Percentiles rank a stretch among this genome's conserved stretches.
Conservation (phyloP, 768 basidiomycete species). For the Scleroderma bovista region DNA sequence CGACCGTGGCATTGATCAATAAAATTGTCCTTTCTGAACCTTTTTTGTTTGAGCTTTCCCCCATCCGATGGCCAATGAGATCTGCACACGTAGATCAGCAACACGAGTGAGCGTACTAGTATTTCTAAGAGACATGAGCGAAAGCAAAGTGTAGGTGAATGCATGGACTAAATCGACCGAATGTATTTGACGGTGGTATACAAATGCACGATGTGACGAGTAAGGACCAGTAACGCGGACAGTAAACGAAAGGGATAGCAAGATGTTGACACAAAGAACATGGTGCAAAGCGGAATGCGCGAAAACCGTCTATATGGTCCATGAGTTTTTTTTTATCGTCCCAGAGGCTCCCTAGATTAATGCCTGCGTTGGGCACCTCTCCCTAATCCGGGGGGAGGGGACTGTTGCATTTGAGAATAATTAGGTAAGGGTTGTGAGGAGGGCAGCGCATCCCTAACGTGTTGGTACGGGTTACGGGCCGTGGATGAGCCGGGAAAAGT, state of each 20-base stretch:
- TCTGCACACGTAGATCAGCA: too few relatives aligned
- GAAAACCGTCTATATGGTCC: neutral
- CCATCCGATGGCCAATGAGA: too few relatives aligned
- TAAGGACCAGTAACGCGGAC: neutral
- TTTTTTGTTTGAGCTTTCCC: too few relatives aligned
- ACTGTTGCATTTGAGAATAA: conserved; percentile 19
- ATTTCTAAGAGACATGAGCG: neutral
- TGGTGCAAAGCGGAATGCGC: neutral
- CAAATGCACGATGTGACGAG: neutral
- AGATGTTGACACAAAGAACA: neutral
- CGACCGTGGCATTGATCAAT: too few relatives aligned
- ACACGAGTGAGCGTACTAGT: neutral
- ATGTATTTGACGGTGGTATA: neutral
- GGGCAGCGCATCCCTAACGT: conserved; percentile 17
- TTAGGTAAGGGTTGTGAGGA: conserved; percentile 19
- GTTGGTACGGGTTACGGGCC: conserved; percentile 18
- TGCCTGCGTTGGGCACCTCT: conserved; percentile 12
- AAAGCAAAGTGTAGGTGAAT: neutral
- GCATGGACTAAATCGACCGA: too few relatives aligned
- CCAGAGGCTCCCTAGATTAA: neutral
- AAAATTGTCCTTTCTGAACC: too few relatives aligned
- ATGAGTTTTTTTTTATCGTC: neutral
- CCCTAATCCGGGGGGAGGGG: conserved; percentile 25
- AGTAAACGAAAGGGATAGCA: neutral
- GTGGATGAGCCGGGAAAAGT: conserved; percentile 13